Evolutionary conservation across 208 protist genomes (phyloP), one percentile per base, ranked within the genome.

Genomic region (Wallacemonas collosoma): DNA sequence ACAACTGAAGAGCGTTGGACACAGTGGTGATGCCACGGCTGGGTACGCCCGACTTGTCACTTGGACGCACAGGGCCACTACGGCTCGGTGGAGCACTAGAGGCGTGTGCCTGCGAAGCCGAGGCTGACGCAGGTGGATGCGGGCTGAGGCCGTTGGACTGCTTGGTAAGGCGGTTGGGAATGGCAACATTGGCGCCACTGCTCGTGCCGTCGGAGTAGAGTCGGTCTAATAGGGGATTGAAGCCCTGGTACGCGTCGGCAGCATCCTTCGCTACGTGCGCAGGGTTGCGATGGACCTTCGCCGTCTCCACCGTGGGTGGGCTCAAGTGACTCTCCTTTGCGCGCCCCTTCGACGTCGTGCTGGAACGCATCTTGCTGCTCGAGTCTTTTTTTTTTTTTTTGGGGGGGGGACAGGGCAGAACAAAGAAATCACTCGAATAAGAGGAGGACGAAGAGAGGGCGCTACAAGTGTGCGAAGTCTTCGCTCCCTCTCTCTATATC

Each of bases 261-360:
- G 87, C 89, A 58, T 95, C 89, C 72, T 86, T 91, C 11, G 93
- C 91, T 39, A 97, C 86, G 80, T 95, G 93, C 51, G 87, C 83
- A 1, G 93, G 93, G 71, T 97, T 97, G 58, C 93, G 88, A 68
- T 93, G 91, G 54, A 85, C 76, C 40, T 75, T 60, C 55, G 81
- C 85, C 39, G 81, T 68, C 67, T 85, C 79, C 2, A 60, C 43
- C 3, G 68, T 48, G 41, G 87, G 84, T n/a, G 85, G 66, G 44
- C 26, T 77, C 1, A 81, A 79, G 62, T 40, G 65, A 36, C 62
- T 63, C 12, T 61, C 58, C 38, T 58, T 58, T 11, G 74, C 36
- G 9, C 44, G 66, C n/a, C 54, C 51, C 66, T 73, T 79, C n/a
- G 64, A 55, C 8, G 54, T 39, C 14, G 47, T 64, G 53, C 50